Base-by-base conservation (phyloP, 352 stramenopile species). In the Phytopythium montanum region DNA sequence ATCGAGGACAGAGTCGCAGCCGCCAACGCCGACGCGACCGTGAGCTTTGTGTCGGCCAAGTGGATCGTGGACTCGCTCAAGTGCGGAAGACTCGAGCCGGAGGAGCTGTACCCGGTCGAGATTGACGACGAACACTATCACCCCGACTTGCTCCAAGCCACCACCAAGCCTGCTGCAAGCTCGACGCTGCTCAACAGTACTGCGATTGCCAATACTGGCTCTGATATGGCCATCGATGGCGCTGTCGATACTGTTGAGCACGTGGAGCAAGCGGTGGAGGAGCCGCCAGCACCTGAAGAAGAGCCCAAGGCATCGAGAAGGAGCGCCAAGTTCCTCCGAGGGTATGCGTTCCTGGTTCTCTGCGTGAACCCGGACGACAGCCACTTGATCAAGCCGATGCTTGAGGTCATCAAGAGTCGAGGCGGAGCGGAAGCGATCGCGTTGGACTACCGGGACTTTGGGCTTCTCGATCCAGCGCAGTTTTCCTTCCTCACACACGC, bases 51-150 rank as follows among this genome's bases (percentile, higher is more conserved):
- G 6, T 89, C 83, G 19, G 59, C 76, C 19, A 74, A 69, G 26
- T 92, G 83, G 83, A 26, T 92, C 12, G 62, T 90, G n/a, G 77
- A 92, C 48, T 81, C 60, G 21, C 33, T 88, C 53, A 79, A 79
- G 64, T 81, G 72, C 23, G 52, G 73, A 16, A 61, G 70, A 2
- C 56, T 88, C 9, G 70, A 88, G 21, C 79, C 75, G 1, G 83
- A 92, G 56, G 75, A 78, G 55, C 56, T 86, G 25, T 92, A 89
- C 45, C 80, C 83, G 18, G 68, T 88, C 3, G 78, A 86, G 51
- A 74, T 88, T 25, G 74, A 87, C 53, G 65, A 73, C 0, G 39
- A 70, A 0, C 53, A 70, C 36, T 49, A 57, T 14, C 52, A 57
- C 23, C 36, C 31, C 2, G 52, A 57, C 25, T 16, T 57, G 33